A percentile compares a stretch with the other conserved stretches of the same genome.
Evolutionary conservation across 75 land plant genomes (phyloP).

Genomic region (Pseudotsuga menziesii): DNA sequence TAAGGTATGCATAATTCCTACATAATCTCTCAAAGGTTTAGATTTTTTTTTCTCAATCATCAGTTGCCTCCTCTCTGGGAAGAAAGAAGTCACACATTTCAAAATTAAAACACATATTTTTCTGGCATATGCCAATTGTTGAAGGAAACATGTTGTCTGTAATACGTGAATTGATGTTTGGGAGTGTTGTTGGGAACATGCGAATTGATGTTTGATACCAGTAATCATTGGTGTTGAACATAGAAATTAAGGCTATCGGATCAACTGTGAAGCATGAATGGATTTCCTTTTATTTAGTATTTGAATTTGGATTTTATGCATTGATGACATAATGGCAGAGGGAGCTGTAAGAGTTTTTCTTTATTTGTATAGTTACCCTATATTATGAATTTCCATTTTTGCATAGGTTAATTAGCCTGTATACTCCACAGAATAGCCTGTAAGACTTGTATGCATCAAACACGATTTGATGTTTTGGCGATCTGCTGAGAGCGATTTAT

Average conservation of each 20-base stretch:
- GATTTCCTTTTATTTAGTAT: not conserved
- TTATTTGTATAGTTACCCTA: not conserved
- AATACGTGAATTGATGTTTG: not conserved
- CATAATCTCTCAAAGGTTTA: not conserved
- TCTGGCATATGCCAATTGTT: not conserved
- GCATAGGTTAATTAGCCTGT: not conserved
- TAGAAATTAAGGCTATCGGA: not conserved
- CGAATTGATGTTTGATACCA: constrained; percentile 4
- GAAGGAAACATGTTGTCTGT: not conserved
- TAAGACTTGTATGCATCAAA: not conserved
- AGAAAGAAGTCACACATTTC: too few species aligned
- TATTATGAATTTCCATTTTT: not conserved
- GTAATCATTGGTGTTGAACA: not conserved
- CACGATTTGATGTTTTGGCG: not conserved
- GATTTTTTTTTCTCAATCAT: not conserved
- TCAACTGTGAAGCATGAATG: not conserved
- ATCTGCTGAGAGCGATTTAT: not conserved
- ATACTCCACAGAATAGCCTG: not conserved
- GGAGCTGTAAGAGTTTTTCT: not conserved
- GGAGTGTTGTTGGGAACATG: not conserved
- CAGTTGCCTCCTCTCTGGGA: not conserved
- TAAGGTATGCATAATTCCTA: constrained; percentile 53
- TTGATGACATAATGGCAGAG: not conserved
- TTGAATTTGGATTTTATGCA: not conserved
- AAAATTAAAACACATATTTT: too few species aligned